Percentiles rank a stretch among this genome's conserved stretches.
phyloP scores from a whole-genome alignment of 1,139 yeast genomes.

The Yamadazyma spencermartinsiae region DNA sequence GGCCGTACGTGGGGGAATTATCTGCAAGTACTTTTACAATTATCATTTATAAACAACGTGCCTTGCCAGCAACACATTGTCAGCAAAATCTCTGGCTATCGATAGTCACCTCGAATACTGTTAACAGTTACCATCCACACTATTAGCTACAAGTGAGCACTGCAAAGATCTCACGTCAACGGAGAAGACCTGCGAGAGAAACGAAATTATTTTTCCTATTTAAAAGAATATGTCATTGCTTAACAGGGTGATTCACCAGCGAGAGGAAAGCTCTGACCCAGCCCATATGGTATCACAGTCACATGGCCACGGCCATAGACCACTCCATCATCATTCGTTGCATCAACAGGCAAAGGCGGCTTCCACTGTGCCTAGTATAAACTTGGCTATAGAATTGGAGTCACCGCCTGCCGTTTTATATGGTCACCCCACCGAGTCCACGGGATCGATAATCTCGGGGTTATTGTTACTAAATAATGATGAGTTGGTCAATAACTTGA shows the following conservation, averaged over 20 bases:
- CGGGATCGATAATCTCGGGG: constrained; percentile 88
- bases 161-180: too few species aligned
- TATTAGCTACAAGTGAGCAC: too few species aligned
- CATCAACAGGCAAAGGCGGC: constrained; percentile 1
- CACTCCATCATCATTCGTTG: constrained; percentile 5
- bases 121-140: too few species aligned
- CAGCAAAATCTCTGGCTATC: too few species aligned
- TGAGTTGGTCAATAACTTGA: constrained; percentile 1
- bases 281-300: too few species aligned
- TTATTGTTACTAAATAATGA: constrained; percentile 40
- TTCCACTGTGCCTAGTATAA: constrained; percentile 25
- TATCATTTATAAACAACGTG: too few species aligned
- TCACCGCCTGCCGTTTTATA: constrained; percentile 88
- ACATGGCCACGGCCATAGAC: constrained; percentile 3
- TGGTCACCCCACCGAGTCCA: constrained; percentile 74
- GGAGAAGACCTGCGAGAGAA: not conserved
- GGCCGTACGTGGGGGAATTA: not conserved
- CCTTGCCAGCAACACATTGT: too few species aligned
- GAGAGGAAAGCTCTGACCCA: not conserved
- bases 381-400: constrained; percentile 65
- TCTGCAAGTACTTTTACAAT: too few species aligned
- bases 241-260: constrained; percentile 4
- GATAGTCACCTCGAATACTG: too few species aligned
- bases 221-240: constrained; percentile 4
- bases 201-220: not conserved